Base-by-base conservation (phyloP, 352 stramenopile species). In the Phytophthora cajani region DNA sequence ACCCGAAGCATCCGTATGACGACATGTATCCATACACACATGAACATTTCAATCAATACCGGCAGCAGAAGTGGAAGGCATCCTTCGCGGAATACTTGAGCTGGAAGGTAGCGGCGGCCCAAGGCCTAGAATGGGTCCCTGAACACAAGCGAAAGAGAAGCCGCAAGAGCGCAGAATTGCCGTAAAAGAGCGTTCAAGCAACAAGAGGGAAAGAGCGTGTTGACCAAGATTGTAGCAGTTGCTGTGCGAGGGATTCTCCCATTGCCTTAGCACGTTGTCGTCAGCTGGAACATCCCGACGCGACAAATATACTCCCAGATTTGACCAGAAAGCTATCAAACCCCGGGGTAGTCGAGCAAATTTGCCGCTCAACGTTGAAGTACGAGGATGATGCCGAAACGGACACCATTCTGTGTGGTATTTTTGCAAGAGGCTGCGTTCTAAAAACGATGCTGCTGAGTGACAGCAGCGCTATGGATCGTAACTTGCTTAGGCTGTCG, bases 361-460 rank as follows among this genome's bases (percentile, higher is more conserved):
- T 11, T 36, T 17, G 38, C 38, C 38, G 38, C 38, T 44, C 21
- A 19, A 19, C 51, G 30, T 64, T 69, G 52, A 69, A 69, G 60
- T 58, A 53, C 33, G 19, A 25, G 14, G 23, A 56, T 64, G 25
- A 38, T 58, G 52, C 54, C 30, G 23, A 74, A 74, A 74, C 67
- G 67, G 54, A 52, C 33, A 23, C 27, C 16, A 33, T 59, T 11
- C 53, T 36, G 49, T 14, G 44, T 65, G 56, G 63, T 77, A 74
- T 77, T 77, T 73, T 70, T 74, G 54, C 14, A 49, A 63, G 53
- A 56, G 16, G 44, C 49, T 57, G 42, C 21, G 70, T 71, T 74
- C 60, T 77, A 77, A 77, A 74, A 74, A 61, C 49, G 42, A 71
- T 62, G 42, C 55, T 59, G 14, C 25, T 58, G 38, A 46, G 33